Evolutionary conservation across 192 early-diverging fungal species (phyloP).

Genomic region (Paraglomus occultum): DNA sequence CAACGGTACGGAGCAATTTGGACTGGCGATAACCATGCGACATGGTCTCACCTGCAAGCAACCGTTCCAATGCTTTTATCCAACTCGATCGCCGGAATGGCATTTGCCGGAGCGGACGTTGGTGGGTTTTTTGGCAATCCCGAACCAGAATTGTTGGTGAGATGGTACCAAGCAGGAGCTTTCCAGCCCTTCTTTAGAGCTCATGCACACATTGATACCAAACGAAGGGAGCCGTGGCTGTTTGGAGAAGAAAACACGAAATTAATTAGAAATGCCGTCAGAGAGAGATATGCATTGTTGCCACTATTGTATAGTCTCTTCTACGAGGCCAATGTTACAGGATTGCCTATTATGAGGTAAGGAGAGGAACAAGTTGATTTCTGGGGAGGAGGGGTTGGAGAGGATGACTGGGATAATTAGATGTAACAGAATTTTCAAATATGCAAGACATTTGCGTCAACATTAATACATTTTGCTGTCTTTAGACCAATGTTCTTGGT

Average conservation of each 20-base stretch:
- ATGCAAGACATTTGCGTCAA: background rate
- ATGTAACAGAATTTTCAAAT: background rate
- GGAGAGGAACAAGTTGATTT: constrained; percentile 1
- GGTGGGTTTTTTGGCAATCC: constrained; percentile 99
- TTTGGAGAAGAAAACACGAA: constrained; percentile 82
- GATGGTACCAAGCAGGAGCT: constrained; percentile 97
- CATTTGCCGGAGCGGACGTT: constrained; percentile 93
- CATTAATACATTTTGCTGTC: constrained; percentile 27
- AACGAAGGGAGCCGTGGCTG: constrained; percentile 96
- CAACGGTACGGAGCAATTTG: constrained; percentile 96
- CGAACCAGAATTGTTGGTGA: constrained; percentile 77
- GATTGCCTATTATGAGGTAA: constrained; percentile 74
- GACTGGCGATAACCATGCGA: constrained; percentile 96
- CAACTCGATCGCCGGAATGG: constrained; percentile 82
- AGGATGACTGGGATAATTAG: background rate
- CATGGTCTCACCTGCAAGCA: constrained; percentile 82
- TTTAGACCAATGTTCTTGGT: constrained; percentile 81
- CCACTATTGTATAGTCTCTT: constrained; percentile 95
- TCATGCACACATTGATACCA: constrained; percentile 97
- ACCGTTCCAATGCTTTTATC: constrained; percentile 89
- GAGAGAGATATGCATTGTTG: constrained; percentile 81
- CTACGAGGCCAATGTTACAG: constrained; percentile 67
- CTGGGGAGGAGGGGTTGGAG: no score
- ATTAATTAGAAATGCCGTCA: constrained; percentile 76
- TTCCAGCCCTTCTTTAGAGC: constrained; percentile 98